These are phyloP conservation scores for Mycena filopes DNA, from an alignment of 768 basidiomycete genomes.

Conservation along the genomic window DNA sequence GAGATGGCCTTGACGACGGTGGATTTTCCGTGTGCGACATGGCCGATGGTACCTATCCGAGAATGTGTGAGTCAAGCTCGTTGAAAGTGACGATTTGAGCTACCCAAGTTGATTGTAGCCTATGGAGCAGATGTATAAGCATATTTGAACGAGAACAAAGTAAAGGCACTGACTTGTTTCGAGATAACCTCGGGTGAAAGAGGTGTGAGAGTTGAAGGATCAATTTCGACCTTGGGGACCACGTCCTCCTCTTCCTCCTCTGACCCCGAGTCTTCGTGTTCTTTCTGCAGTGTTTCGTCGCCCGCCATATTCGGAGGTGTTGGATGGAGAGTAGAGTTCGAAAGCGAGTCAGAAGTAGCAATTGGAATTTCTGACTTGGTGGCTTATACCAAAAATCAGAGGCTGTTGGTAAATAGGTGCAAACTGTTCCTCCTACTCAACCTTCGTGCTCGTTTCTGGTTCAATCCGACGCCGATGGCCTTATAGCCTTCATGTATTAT, in stretches of 20 bases:
- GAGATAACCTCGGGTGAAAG: constrained; percentile 91
- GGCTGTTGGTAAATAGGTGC: not conserved
- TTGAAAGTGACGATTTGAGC: constrained; percentile 26
- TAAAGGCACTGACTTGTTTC: constrained; percentile 73
- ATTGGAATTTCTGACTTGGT: not conserved
- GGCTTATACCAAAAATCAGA: too few species aligned
- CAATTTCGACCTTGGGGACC: constrained; percentile 78
- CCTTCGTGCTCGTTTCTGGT: too few species aligned
- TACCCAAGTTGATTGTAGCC: constrained; percentile 96
- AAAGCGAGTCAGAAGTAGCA: not conserved
- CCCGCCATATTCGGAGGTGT: constrained; percentile 60
- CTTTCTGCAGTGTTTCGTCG: constrained; percentile 75
- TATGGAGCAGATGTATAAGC: constrained; percentile 43
- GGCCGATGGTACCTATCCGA: constrained; percentile 89
- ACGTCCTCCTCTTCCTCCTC: constrained; percentile 68
- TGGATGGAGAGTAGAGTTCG: not conserved
- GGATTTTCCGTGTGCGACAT: constrained; percentile 78
- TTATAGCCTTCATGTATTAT: too few species aligned
- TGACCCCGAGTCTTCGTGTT: constrained; percentile 74
- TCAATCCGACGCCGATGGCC: too few species aligned
- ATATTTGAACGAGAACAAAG: not conserved
- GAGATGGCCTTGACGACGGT: not conserved
- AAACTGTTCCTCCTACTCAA: not conserved
- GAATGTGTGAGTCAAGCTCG: constrained; percentile 11
- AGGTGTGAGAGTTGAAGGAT: constrained; percentile 84